Conservation (phyloP, 352 stramenopile genomes). For the Paralagenidium karlingii region DNA sequence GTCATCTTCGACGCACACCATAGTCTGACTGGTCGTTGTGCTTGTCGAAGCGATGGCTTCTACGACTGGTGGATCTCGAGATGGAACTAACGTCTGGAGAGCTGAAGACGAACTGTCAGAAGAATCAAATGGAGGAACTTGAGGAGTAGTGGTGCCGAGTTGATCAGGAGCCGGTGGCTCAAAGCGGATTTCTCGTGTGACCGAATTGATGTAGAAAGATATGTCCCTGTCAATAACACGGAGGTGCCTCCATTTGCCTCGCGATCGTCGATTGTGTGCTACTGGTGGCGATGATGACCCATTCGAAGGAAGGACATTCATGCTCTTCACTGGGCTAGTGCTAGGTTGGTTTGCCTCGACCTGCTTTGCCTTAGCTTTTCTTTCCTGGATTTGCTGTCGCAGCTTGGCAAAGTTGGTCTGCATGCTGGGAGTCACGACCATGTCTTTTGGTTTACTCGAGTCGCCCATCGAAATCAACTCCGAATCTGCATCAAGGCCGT, state of each 20-base stretch:
- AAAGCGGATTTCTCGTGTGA: conserved; percentile 57
- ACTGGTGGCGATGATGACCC: conserved; percentile 2
- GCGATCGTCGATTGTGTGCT: neutral
- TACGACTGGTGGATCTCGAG: conserved; percentile 3
- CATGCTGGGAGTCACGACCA: conserved; percentile 35
- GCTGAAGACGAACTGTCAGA: conserved; percentile 15
- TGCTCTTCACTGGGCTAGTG: conserved; percentile 5
- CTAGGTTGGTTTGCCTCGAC: too few species aligned
- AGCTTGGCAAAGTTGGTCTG: conserved; percentile 65
- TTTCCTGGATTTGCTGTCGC: conserved; percentile 45
- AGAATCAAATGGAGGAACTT: too few species aligned
- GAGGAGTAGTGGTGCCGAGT: too few species aligned
- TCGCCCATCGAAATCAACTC: conserved; percentile 12
- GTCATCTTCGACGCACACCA: neutral
- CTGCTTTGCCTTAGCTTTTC: conserved; percentile 29
- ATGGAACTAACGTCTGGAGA: neutral
- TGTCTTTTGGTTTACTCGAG: conserved; percentile 8
- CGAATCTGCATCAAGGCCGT: too few species aligned
- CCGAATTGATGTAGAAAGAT: conserved; percentile 76
- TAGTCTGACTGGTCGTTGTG: conserved; percentile 6
- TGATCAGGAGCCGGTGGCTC: conserved; percentile 21
- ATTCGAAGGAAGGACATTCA: neutral
- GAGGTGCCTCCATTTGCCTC: conserved; percentile 54
- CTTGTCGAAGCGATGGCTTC: conserved; percentile 3
- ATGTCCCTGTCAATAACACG: conserved; percentile 45